phyloP scores from a whole-genome alignment of 73 alveolate species.

The Tetrahymena elliotti region DNA sequence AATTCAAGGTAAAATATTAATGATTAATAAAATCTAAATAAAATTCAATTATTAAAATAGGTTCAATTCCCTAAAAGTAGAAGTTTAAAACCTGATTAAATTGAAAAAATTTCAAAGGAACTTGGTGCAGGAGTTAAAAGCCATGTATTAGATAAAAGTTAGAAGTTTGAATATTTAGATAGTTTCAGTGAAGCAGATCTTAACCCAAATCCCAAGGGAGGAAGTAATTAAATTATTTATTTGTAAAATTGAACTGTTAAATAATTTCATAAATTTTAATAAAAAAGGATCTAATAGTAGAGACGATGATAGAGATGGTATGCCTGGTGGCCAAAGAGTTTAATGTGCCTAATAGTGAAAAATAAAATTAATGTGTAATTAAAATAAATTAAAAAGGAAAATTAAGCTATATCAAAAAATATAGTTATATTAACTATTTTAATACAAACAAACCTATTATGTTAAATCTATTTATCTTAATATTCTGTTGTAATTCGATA shows the following conservation, averaged over 20 bases:
- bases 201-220: constrained; percentile 37
- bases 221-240: constrained; percentile 3
- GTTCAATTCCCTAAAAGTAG: background rate
- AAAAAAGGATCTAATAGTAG: background rate
- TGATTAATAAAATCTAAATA: background rate
- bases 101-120: constrained; percentile 1
- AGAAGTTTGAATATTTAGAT: background rate
- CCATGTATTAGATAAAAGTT: background rate
- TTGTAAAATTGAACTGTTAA: background rate
- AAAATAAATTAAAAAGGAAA: background rate
- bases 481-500: background rate
- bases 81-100: constrained; percentile 12
- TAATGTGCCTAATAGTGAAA: constrained; percentile 41
- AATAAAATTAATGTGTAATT: background rate
- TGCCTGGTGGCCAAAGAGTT: constrained; percentile 22
- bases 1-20: background rate
- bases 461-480: background rate
- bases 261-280: background rate
- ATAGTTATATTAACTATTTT: background rate
- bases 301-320: constrained; percentile 36
- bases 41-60: constrained; percentile 1
- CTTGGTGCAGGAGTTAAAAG: constrained; percentile 4
- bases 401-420: background rate
- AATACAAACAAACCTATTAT: background rate
- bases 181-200: constrained; percentile 12